These are phyloP conservation scores for Xerocomus brunneocitrinus DNA, from an alignment of 768 basidiomycete species.

Conservation along the genomic window DNA sequence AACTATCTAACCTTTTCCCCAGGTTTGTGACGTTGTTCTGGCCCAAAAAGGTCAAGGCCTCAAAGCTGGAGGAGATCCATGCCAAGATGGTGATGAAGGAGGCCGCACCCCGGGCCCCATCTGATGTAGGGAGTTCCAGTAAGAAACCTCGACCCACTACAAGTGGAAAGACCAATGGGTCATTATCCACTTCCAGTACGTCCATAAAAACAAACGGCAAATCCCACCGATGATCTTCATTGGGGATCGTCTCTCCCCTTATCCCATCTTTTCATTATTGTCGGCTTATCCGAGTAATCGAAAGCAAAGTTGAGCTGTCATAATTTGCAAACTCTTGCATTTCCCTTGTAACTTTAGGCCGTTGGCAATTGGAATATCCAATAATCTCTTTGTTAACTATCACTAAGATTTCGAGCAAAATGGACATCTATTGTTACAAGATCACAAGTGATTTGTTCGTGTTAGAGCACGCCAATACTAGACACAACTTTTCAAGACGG, in stretches of 20 bases:
- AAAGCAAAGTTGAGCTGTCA: conserved; percentile 19
- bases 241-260: conserved; percentile 12
- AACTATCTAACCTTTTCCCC: conserved; percentile 8
- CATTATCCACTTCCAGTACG: conserved; percentile 39
- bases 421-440: conserved; percentile 21
- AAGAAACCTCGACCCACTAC: conserved; percentile 60
- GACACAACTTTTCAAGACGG: conserved; percentile 9
- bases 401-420: conserved; percentile 7
- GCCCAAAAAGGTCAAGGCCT: conserved; percentile 95
- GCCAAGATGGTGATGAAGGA: conserved; percentile 95
- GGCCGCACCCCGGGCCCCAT: conserved; percentile 55
- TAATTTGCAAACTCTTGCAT: conserved; percentile 24
- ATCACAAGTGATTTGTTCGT: conserved; percentile 11
- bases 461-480: background rate
- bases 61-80: conserved; percentile 91
- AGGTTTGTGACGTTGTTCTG: conserved; percentile 96
- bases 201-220: conserved; percentile 58
- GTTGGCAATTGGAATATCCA: conserved; percentile 13
- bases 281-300: conserved; percentile 22
- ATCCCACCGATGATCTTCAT: conserved; percentile 45
- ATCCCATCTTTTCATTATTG: conserved; percentile 20
- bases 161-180: conserved; percentile 50
- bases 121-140: conserved; percentile 40
- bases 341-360: conserved; percentile 22
- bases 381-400: conserved; percentile 13